A percentile compares a stretch with the other conserved stretches of the same genome.
These are phyloP conservation scores for Eucalyptus tenuipes DNA, from an alignment of 345 rosid genomes.

Conservation along the genomic window DNA sequence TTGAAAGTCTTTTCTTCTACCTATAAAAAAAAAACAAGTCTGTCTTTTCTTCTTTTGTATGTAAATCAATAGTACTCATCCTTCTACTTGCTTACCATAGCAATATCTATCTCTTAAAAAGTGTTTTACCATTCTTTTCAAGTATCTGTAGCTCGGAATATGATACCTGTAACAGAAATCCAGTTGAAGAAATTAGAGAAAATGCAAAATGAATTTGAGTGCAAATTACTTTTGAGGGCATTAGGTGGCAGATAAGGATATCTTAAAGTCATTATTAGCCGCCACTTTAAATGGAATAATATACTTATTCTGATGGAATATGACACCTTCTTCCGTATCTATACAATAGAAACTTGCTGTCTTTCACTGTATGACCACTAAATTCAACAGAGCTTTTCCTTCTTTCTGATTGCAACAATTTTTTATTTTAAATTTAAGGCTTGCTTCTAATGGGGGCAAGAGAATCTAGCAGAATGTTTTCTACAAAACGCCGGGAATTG, in stretches of 20 bases:
- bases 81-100: not conserved
- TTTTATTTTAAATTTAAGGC: not conserved
- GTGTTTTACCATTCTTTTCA: not conserved
- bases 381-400: not conserved
- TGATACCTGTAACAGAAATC: not conserved
- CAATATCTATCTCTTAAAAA: not conserved
- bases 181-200: not conserved
- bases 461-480: not conserved
- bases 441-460: not conserved
- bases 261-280: not conserved
- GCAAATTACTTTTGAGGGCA: slow-evolving; percentile 20
- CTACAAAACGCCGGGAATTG: not conserved
- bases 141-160: not conserved
- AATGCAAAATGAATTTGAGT: slow-evolving; percentile 14
- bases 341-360: not conserved
- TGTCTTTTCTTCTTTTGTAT: not conserved
- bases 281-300: slow-evolving; percentile 6
- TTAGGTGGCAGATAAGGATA: slow-evolving; percentile 29
- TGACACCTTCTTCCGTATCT: slow-evolving; percentile 20
- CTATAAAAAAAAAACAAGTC: not conserved
- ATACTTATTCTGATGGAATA: slow-evolving; percentile 29
- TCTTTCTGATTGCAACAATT: not conserved
- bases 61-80: not conserved
- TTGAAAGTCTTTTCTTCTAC: not conserved
- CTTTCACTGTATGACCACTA: not conserved